phyloP scores from a whole-genome alignment of 345 rosid genomes.

The Eucalyptus pauciflora region DNA sequence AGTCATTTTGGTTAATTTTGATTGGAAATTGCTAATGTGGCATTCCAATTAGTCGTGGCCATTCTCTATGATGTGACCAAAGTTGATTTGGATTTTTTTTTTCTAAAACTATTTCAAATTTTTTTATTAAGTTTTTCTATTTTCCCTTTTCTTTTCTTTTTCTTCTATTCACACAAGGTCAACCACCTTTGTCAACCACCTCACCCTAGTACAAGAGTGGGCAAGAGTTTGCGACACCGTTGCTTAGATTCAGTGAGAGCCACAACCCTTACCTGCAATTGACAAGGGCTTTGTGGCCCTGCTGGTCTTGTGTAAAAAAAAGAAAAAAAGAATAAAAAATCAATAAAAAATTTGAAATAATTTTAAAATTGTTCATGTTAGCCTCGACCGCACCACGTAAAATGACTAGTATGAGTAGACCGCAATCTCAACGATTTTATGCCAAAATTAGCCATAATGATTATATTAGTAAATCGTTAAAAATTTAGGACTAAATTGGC shows the following conservation, averaged over 20 bases:
- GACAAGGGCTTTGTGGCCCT: background rate
- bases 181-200: background rate
- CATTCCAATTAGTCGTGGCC: background rate
- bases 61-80: too few species aligned
- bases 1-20: background rate
- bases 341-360: too few species aligned
- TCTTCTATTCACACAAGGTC: background rate
- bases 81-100: background rate
- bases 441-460: background rate
- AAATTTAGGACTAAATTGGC: too few species aligned
- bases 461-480: too few species aligned
- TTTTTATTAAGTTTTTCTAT: too few species aligned
- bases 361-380: background rate
- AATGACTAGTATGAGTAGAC: background rate
- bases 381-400: rapidly evolving
- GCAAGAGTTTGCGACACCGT: rapidly evolving
- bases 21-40: too few species aligned
- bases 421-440: background rate
- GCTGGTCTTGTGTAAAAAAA: background rate
- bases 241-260: background rate
- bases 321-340: too few species aligned
- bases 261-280: rapidly evolving
- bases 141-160: background rate
- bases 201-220: background rate
- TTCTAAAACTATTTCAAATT: background rate